phyloP scores from a whole-genome alignment of 2,329 filamentous ascomycete genomes.

The Fusarium bulbicola region DNA sequence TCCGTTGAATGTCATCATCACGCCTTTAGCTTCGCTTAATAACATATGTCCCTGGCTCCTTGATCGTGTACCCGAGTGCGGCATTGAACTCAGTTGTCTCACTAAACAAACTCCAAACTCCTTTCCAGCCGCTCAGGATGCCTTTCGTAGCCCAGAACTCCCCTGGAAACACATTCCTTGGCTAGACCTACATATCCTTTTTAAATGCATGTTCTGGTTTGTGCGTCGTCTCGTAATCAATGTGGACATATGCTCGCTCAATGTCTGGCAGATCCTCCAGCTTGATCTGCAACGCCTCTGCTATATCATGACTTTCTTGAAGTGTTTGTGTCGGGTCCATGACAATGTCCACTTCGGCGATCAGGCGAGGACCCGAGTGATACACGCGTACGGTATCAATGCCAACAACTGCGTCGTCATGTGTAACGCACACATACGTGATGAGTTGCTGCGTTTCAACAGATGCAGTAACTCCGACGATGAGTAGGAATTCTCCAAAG shows the following conservation, averaged over 20 bases:
- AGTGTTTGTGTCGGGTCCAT: conserved; percentile 82
- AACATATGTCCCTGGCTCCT: background rate
- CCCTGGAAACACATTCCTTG: conserved; percentile 9
- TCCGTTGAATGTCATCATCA: background rate
- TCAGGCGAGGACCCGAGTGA: conserved; percentile 86
- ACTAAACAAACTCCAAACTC: background rate
- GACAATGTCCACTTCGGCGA: conserved; percentile 96
- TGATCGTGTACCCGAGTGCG: conserved; percentile 1
- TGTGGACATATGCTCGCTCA: conserved; percentile 94
- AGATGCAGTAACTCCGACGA: conserved; percentile 89
- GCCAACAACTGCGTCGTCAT: conserved; percentile 80
- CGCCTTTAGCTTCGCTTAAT: background rate
- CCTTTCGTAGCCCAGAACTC: background rate
- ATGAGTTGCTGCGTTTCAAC: conserved; percentile 91
- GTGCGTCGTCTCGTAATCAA: conserved; percentile 96
- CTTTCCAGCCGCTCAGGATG: conserved; percentile 12
- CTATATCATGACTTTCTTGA: conserved; percentile 86
- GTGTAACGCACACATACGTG: conserved; percentile 90
- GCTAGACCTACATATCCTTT: conserved; percentile 62
- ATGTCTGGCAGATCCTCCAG: conserved; percentile 91
- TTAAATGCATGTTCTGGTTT: conserved; percentile 82
- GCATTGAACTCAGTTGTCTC: conserved; percentile 17
- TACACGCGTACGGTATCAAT: conserved; percentile 97
- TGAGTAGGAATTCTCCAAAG: conserved; percentile 86
- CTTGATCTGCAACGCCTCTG: conserved; percentile 93